Percentiles rank a stretch among this genome's conserved stretches.
phyloP scores from a whole-genome alignment of 805 yeast species.

The Saturnispora kantuleensis region DNA sequence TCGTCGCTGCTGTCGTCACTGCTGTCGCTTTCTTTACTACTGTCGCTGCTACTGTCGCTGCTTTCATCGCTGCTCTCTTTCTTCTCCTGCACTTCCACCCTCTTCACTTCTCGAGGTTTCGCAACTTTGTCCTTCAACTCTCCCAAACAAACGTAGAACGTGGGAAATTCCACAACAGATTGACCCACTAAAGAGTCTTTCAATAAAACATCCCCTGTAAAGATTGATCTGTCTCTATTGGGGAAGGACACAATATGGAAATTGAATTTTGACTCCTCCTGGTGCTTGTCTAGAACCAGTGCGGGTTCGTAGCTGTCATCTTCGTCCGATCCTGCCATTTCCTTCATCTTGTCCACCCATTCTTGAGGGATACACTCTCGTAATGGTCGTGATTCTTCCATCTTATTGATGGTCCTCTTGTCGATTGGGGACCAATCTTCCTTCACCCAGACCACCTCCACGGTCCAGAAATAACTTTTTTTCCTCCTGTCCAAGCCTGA shows the following conservation, averaged over 20 bases:
- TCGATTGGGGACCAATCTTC: conserved; percentile 12
- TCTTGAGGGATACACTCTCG: conserved; percentile 32
- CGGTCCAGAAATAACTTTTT: conserved; percentile 58
- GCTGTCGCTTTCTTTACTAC: not conserved
- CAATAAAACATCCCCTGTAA: conserved; percentile 24
- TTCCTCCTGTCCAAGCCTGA: conserved; percentile 24
- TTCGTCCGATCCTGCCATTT: conserved; percentile 16
- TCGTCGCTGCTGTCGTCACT: not conserved
- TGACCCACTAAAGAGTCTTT: conserved; percentile 43
- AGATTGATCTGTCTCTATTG: conserved; percentile 13
- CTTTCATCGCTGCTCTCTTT: not conserved
- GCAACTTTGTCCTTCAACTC: conserved; percentile 18
- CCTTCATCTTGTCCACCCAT: conserved; percentile 26
- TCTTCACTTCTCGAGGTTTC: not conserved
- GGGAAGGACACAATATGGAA: conserved; percentile 7
- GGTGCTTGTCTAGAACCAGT: not conserved
- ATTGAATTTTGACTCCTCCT: not conserved
- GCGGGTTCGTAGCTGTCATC: not conserved
- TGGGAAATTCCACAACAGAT: conserved; percentile 71
- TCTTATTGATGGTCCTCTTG: conserved; percentile 28
- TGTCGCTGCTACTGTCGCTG: not conserved
- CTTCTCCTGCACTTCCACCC: not conserved
- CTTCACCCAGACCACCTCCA: conserved; percentile 54
- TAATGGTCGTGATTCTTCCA: conserved; percentile 30
- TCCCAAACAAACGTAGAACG: conserved; percentile 35